Evolutionary conservation across 169 alveolate species (phyloP), one percentile per base, ranked within the genome.

Genomic region (Eimeria falciformis): DNA sequence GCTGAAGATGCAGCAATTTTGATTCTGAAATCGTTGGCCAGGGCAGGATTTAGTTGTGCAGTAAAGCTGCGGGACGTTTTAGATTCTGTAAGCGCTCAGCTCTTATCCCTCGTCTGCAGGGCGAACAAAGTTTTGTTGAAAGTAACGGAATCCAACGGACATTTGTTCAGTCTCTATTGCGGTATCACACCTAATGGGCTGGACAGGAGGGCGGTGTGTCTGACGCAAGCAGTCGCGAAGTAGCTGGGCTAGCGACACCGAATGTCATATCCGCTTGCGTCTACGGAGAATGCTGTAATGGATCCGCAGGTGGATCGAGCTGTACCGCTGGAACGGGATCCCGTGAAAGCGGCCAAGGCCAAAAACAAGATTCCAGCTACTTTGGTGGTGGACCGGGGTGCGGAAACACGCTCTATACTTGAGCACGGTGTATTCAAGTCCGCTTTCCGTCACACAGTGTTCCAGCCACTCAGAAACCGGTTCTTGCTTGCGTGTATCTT

Each of bases 1-100:
- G 69, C 91, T 7, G 91, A 58, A 12, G 79, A 68, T 5, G 43
- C 25, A 23, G 65, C 68, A 12, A 29, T 56, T 47, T 27, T 65
- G 2, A 46, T 58, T 29, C 68, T 62, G 23, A 84, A 84, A 65
- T 55, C 81, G 5, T 82, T 84, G 11, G 46, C 91, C 3, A 40
- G 91, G 46, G 91, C 82, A 21, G 91, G 69, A 3, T 84, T 84
- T 29, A 84, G 77, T 29, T 84, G 91, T 29, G 91, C 91, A 1
- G 68, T 84, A 45, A 84, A 84, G 47, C 91, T 84, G 17, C 46
- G 91, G 21, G 91, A 84, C 27, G 81, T 84, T 50, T 37, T 23
- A 5, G 75, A 84, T 9, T 17, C 29, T 55, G 90, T 53, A 14
- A 40, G 82, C 66, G n/a, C n/a, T n/a, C n/a, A n/a, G n/a, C n/a